Evolutionary conservation across 108 stramenopile species (phyloP).

Genomic region (Cyclotella choctawhatcheeana): DNA sequence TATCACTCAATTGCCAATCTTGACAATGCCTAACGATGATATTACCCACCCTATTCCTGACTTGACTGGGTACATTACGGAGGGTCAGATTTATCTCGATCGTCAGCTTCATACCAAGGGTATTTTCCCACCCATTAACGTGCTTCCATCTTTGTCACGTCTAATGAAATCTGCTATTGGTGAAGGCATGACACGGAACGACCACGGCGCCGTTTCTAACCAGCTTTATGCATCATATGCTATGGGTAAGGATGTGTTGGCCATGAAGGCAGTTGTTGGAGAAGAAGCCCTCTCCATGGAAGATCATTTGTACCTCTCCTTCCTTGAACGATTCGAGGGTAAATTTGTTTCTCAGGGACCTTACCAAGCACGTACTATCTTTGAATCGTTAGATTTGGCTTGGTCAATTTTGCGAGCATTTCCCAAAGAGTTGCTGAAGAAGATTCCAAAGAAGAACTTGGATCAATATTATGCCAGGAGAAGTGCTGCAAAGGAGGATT

Average conservation of each 20-base stretch:
- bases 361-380: constrained; percentile 97
- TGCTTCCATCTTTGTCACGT: constrained; percentile 97
- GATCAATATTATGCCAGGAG: constrained; percentile 95
- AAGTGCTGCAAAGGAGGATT: constrained; percentile 80
- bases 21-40: constrained; percentile 99
- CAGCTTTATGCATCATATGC: constrained; percentile 99
- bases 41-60: constrained; percentile 99
- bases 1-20: constrained; percentile 99
- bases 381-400: constrained; percentile 98
- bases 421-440: constrained; percentile 99
- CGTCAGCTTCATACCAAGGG: constrained; percentile 98
- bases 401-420: constrained; percentile 99
- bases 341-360: constrained; percentile 99
- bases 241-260: constrained; percentile 99
- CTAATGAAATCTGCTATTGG: constrained; percentile 99
- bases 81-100: constrained; percentile 99
- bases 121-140: constrained; percentile 99
- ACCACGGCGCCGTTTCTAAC: constrained; percentile 98
- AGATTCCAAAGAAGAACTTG: constrained; percentile 98
- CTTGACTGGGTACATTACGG: constrained; percentile 99
- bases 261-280: constrained; percentile 99
- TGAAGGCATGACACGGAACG: constrained; percentile 98
- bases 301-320: constrained; percentile 98
- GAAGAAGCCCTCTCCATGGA: constrained; percentile 99
- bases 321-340: constrained; percentile 98